A percentile compares a stretch with the other conserved stretches of the same genome.
These are phyloP conservation scores for Hypoxylon sp. DNA, from an alignment of 2,329 filamentous ascomycete genomes.

Conservation along the genomic window DNA sequence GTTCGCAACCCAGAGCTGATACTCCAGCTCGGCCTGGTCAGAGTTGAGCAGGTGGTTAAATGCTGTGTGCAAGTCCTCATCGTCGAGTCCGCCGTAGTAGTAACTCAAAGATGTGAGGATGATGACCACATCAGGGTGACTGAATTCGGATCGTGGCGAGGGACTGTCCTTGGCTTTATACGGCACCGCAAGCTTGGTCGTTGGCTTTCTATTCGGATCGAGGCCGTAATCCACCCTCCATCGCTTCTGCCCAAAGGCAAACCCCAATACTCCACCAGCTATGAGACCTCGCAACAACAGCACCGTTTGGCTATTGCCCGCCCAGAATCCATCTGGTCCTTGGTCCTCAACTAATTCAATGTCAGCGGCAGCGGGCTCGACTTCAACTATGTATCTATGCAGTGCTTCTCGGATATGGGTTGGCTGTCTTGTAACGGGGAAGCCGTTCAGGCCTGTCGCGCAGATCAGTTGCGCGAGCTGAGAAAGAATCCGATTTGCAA, in stretches of 20 bases:
- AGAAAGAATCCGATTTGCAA: constrained; percentile 49
- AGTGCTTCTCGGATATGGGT: constrained; percentile 51
- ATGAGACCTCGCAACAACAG: constrained; percentile 68
- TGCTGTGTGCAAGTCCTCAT: constrained; percentile 61
- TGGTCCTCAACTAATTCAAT: constrained; percentile 54
- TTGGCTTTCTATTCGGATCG: constrained; percentile 56
- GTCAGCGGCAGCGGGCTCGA: constrained; percentile 47
- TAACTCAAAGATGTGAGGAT: constrained; percentile 67
- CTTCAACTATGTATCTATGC: constrained; percentile 59
- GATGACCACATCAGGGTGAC: constrained; percentile 71
- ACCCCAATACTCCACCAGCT: constrained; percentile 65
- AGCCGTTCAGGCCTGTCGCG: constrained; percentile 54
- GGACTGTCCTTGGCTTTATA: constrained; percentile 71
- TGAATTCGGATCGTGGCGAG: constrained; percentile 68
- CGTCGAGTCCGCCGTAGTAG: constrained; percentile 67
- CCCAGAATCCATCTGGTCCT: constrained; percentile 53
- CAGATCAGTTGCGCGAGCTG: constrained; percentile 58
- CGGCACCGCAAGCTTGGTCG: constrained; percentile 66
- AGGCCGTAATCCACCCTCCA: constrained; percentile 76
- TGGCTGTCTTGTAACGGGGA: constrained; percentile 58
- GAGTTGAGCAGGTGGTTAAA: constrained; percentile 63
- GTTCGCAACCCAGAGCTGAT: constrained; percentile 60
- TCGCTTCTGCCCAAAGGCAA: constrained; percentile 67
- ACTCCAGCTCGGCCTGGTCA: constrained; percentile 66
- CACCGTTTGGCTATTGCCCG: constrained; percentile 52